phyloP scores from a whole-genome alignment of 495 filamentous ascomycete species.

The Annulohypoxylon maeteangense region DNA sequence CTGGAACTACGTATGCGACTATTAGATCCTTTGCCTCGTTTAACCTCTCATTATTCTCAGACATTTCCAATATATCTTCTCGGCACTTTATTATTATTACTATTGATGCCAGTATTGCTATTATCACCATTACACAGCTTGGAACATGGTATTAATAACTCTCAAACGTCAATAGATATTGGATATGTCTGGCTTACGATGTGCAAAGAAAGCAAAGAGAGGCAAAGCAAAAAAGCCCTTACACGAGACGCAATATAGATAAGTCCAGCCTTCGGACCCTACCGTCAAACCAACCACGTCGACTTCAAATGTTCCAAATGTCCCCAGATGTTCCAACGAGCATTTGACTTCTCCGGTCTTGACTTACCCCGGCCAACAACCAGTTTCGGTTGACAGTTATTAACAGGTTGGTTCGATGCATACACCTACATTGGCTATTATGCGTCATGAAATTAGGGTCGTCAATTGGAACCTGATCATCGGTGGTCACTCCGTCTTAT shows the following conservation, averaged over 20 bases:
- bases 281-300: not conserved
- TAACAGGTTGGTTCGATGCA: slow-evolving; percentile 23
- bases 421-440: slow-evolving; percentile 20
- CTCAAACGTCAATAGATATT: not conserved
- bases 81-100: not conserved
- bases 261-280: slow-evolving; percentile 6
- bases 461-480: slow-evolving; percentile 29
- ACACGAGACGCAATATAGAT: slow-evolving; percentile 2
- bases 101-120: too few species aligned
- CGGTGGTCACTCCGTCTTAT: slow-evolving; percentile 11
- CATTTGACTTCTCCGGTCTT: slow-evolving; percentile 3
- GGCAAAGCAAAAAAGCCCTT: not conserved
- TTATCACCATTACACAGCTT: slow-evolving; percentile 17
- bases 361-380: slow-evolving; percentile 12
- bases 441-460: slow-evolving; percentile 18
- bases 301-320: not conserved
- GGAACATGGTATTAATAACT: slow-evolving; percentile 12
- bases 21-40: slow-evolving; percentile 1
- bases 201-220: not conserved
- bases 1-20: not conserved
- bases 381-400: not conserved
- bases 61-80: slow-evolving; percentile 6
- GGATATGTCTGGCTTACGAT: not conserved
- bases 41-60: slow-evolving; percentile 15
- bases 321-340: slow-evolving; percentile 4